Base-by-base conservation (phyloP, 805 yeast genomes). In the Ascoidea rubescens region DNA sequence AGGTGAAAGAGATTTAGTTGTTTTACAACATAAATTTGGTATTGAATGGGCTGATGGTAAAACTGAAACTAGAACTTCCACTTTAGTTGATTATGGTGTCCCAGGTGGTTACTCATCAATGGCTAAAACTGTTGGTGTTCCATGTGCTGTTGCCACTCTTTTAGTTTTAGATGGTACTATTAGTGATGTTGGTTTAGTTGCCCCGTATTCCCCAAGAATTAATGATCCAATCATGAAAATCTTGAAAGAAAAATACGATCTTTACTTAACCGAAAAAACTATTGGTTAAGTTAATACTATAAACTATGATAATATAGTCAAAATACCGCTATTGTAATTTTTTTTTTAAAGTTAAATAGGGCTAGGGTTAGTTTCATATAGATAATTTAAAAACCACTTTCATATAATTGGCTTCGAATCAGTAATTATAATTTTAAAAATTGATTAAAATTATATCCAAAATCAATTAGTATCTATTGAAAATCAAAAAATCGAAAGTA, bases 41-140 rank as follows among this genome's bases (percentile, higher is more conserved):
- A 88, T 93, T 61, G 93, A 86, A 72, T 87, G 96, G 91, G 89
- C 91, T 53, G 93, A 93, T 64, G 98, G 98, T 60, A 69, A 80
- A 58, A 79, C 77, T 52, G 98, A 93, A 74, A 78, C 84, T 57
- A 89, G 98, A 78, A 90, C 98, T 54, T 86, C 97, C 21, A 93
- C 99, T 55, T 75, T 93, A 65, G 91, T 90, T 44, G 96, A 89
- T 70, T 87, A 87, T 70, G 99, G 99, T 73, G 82, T 78, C 60
- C 84, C 84, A 62, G 88, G 90, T 55, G 91, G 93, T 52, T 93
- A 91, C 82, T 84, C 96, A 46, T 90, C 98, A 43, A 93, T 93
- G 99, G 99, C 99, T 59, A 90, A 91, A 68, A 79, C 87, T 58
- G 99, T 93, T 52, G 99, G 99, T 74, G 91, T 89, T 57, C 99